Percentiles rank a stretch among this genome's conserved stretches.
phyloP scores from a whole-genome alignment of 495 filamentous ascomycete genomes.

The Neurospora sp. region DNA sequence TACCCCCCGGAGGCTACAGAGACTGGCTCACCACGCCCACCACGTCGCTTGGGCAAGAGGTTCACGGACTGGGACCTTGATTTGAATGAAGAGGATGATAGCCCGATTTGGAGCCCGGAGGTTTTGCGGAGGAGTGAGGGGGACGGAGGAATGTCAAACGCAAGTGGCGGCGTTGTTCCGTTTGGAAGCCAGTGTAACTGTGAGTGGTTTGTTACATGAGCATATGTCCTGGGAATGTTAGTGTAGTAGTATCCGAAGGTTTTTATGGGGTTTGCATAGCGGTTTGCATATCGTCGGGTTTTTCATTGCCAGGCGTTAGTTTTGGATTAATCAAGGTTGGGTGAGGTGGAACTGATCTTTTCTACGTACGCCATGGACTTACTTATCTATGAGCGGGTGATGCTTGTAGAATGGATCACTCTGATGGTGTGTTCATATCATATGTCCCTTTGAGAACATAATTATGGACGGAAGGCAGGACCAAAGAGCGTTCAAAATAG shows the following conservation, averaged over 20 bases:
- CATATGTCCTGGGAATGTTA: background rate
- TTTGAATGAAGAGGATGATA: background rate
- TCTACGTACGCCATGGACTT: background rate
- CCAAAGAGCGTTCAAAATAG: too few relatives aligned
- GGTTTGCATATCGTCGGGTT: background rate
- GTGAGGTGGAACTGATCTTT: background rate
- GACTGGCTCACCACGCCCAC: background rate
- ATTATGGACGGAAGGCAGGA: too few relatives aligned
- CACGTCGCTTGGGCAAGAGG: background rate
- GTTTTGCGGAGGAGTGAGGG: background rate
- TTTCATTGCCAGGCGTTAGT: background rate
- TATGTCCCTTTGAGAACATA: background rate
- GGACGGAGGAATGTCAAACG: background rate
- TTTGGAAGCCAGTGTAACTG: constrained; percentile 20
- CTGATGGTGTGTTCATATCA: background rate
- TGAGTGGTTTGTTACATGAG: constrained; percentile 20
- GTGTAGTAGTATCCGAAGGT: background rate
- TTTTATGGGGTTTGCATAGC: background rate
- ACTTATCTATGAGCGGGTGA: background rate
- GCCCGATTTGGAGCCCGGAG: background rate
- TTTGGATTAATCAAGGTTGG: background rate
- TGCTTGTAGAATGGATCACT: background rate
- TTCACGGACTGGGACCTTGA: background rate
- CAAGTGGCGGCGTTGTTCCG: background rate
- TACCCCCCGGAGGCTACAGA: constrained; percentile 42